Evolutionary conservation across 2,329 filamentous ascomycete species (phyloP).

Genomic region (Cladosporium sp.): DNA sequence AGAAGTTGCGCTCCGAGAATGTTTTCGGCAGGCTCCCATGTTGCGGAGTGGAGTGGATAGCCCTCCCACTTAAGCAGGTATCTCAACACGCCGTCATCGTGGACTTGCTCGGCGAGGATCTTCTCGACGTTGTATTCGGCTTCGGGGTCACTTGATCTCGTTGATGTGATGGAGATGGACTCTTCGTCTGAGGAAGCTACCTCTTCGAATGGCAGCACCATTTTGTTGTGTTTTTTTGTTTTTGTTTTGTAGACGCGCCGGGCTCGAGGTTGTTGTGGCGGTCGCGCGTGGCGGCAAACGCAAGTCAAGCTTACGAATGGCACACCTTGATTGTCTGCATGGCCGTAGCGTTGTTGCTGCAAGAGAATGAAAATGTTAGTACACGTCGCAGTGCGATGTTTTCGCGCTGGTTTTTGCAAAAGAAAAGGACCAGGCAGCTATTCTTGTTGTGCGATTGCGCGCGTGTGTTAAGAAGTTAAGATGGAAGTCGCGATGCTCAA

Average conservation of each 20-base stretch:
- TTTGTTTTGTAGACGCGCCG: background rate
- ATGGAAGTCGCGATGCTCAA: background rate
- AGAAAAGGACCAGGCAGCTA: background rate
- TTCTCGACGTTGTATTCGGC: constrained; percentile 36
- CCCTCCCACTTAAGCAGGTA: constrained; percentile 40
- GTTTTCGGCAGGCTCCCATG: constrained; percentile 36
- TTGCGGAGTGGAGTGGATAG: constrained; percentile 31
- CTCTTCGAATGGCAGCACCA: constrained; percentile 22
- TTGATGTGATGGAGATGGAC: constrained; percentile 34
- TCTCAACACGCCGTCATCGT: constrained; percentile 12
- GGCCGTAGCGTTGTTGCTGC: background rate
- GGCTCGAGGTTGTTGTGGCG: background rate
- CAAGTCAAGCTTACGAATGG: background rate
- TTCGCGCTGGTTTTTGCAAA: background rate
- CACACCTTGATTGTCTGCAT: background rate
- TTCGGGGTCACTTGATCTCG: constrained; percentile 27
- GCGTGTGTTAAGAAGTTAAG: background rate
- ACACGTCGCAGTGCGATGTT: background rate
- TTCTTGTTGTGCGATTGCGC: background rate
- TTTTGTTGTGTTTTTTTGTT: background rate
- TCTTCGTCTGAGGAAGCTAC: constrained; percentile 30
- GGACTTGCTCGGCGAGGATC: constrained; percentile 32
- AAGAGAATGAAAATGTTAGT: background rate
- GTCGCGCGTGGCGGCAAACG: background rate
- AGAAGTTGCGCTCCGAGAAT: constrained; percentile 25